Evolutionary conservation across 208 protist genomes (phyloP).

Genomic region (Leishmania braziliensis): DNA sequence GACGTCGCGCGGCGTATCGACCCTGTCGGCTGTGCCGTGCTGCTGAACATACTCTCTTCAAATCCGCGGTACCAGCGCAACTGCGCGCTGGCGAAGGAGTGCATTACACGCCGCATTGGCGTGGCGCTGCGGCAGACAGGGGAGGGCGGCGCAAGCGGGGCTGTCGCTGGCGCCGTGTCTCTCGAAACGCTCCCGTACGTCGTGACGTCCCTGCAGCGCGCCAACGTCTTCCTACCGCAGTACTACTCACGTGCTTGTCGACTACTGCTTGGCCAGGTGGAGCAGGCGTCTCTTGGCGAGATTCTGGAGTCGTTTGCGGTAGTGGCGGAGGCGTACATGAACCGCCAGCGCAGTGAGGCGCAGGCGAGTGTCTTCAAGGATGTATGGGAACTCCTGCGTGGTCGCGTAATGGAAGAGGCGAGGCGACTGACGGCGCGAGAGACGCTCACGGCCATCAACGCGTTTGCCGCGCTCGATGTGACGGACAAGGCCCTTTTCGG

Average conservation of each 20-base stretch:
- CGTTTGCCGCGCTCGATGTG: slow-evolving; percentile 75
- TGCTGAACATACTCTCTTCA: slow-evolving; percentile 50
- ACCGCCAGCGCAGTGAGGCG: slow-evolving; percentile 43
- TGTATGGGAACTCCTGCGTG: slow-evolving; percentile 78
- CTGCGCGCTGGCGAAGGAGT: slow-evolving; percentile 40
- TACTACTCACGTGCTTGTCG: slow-evolving; percentile 78
- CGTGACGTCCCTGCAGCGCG: slow-evolving; percentile 42
- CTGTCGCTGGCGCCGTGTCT: slow-evolving; percentile 3
- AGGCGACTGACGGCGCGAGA: slow-evolving; percentile 28
- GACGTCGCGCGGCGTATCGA: slow-evolving; percentile 63
- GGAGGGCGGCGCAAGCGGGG: slow-evolving; percentile 4
- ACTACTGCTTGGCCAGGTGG: slow-evolving; percentile 65
- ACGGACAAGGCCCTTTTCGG: slow-evolving; percentile 61
- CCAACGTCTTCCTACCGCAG: slow-evolving; percentile 60
- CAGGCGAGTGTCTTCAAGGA: slow-evolving; percentile 68
- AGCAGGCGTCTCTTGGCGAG: slow-evolving; percentile 39
- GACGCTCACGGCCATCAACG: slow-evolving; percentile 59
- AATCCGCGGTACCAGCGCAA: slow-evolving; percentile 36
- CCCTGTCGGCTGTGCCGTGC: slow-evolving; percentile 36
- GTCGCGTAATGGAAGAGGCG: slow-evolving; percentile 52
- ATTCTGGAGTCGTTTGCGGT: slow-evolving; percentile 64
- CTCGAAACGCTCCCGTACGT: slow-evolving; percentile 43
- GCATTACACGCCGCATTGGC: slow-evolving; percentile 39
- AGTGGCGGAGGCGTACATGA: slow-evolving; percentile 70
- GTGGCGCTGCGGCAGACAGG: slow-evolving; percentile 21